A percentile compares a stretch with the other conserved stretches of the same genome.
Conservation (phyloP, 2,329 filamentous ascomycete species). For the Fusarium miscanthi region DNA sequence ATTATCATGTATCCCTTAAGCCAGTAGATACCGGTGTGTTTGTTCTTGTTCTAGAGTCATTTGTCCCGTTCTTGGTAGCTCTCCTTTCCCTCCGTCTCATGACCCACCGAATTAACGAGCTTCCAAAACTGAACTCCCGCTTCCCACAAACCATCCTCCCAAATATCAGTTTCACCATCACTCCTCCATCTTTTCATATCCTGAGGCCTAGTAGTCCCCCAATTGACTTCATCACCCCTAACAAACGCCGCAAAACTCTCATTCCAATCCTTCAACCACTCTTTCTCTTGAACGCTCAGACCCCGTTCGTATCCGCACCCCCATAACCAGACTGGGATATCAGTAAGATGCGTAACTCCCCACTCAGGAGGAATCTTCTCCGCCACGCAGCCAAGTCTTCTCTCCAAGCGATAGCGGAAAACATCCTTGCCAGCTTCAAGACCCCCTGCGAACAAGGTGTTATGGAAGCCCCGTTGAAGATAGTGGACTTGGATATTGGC, state of each 20-base stretch:
- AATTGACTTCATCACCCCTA: not conserved
- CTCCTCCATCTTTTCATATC: not conserved
- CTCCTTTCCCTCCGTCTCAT: rapidly evolving
- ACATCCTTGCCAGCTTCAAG: not conserved
- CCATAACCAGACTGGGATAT: not conserved
- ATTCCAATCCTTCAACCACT: not conserved
- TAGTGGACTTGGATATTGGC: not conserved
- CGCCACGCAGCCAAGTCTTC: not conserved
- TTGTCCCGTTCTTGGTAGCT: rapidly evolving
- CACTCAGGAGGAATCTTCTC: not conserved
- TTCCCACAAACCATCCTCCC: not conserved
- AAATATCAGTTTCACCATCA: not conserved
- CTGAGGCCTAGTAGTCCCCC: rapidly evolving
- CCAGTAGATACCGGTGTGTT: rapidly evolving
- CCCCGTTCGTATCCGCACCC: rapidly evolving
- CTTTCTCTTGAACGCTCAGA: not conserved
- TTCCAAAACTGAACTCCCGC: not conserved
- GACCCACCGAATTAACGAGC: rapidly evolving
- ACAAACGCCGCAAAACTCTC: not conserved
- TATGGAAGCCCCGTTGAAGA: not conserved
- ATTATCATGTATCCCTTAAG: not conserved
- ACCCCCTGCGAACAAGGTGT: not conserved
- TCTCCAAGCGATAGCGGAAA: not conserved
- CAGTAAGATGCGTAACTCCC: not conserved
- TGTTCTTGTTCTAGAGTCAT: rapidly evolving